A percentile compares a stretch with the other conserved stretches of the same genome.
phyloP scores from a whole-genome alignment of 2,329 filamentous ascomycete species.

The Didymella exigua region DNA sequence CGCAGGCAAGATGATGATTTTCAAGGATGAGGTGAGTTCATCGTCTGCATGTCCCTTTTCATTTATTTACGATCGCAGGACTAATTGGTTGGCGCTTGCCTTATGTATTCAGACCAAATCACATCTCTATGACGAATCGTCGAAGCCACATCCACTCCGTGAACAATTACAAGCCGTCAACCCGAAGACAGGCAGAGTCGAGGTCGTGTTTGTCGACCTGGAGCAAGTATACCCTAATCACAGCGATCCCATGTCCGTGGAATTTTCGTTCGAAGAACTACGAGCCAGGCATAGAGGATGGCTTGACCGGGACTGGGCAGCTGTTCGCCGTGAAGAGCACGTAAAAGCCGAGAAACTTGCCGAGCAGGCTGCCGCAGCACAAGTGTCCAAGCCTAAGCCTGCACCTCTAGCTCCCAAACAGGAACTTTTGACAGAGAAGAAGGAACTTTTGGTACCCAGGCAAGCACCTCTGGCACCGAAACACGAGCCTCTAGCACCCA shows the following conservation, averaged over 20 bases:
- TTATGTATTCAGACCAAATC: conserved; percentile 59
- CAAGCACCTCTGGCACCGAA: conserved; percentile 4
- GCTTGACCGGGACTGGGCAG: conserved; percentile 61
- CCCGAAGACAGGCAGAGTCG: conserved; percentile 78
- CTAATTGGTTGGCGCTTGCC: conserved; percentile 72
- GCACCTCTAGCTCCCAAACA: conserved; percentile 4
- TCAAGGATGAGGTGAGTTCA: conserved; percentile 90
- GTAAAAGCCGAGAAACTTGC: conserved; percentile 34
- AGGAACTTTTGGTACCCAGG: conserved; percentile 10
- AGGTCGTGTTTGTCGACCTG: conserved; percentile 86
- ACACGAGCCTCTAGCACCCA: conserved; percentile 17
- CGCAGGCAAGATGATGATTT: conserved; percentile 83
- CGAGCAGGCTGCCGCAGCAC: conserved; percentile 23
- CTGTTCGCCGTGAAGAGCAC: conserved; percentile 36
- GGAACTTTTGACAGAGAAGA: conserved; percentile 20
- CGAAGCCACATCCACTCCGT: conserved; percentile 67
- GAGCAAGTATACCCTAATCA: conserved; percentile 82
- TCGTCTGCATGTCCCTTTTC: conserved; percentile 44
- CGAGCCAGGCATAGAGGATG: conserved; percentile 77
- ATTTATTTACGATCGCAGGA: conserved; percentile 65
- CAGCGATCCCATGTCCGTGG: conserved; percentile 68
- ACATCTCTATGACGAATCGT: conserved; percentile 41
- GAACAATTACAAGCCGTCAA: conserved; percentile 83
- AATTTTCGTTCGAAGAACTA: conserved; percentile 91
- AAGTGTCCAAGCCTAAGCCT: conserved; percentile 18